Base-by-base conservation (phyloP, 345 rosid genomes). In the Pistacia integerrima region DNA sequence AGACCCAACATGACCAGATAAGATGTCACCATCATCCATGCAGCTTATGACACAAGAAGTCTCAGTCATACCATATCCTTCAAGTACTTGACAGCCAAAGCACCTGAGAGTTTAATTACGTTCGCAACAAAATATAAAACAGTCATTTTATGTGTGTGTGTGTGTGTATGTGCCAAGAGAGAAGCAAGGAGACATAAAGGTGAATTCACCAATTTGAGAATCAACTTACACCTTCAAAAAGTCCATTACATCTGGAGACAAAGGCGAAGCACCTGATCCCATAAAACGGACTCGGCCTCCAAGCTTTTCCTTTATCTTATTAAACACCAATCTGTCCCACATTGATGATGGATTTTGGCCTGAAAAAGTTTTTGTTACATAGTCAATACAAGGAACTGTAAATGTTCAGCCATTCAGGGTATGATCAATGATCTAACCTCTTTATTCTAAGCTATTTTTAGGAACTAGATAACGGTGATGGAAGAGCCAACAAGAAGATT, bases 11-110 rank as follows among this genome's bases (percentile, higher is more conserved):
- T 94, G 98, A 72, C 98, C 98, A 82, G 88, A 81, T 83, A 80
- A 83, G 68, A 62, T 83, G 81, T 94, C 97, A 22, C 93, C 92
- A 73, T 79, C 85, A 71, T 93, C 93, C 83, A 83, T 84, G 74
- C 82, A 36, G 81, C 88, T 88, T 81, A 90, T 88, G 74, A 93
- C 44, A 80, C 92, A 85, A 66, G 97, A 88, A 56, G 98, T 91
- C 87, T 94, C 98, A 17, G 98, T 94, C 98, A 94, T 88, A 81
- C 98, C 98, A 78, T 93, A 94, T 56, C 95, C 98, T 84, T 94
- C 97, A 74, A 84, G 67, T 72, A 94, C 88, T 74, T 81, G 76
- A 81, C 98, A 91, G 49, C 97, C 97, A 88, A 94, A 94, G 86
- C 98, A 94, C 84, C 98, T 94, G 88, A 70, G 36, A 72, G 63